Percentiles rank a stretch among this genome's conserved stretches.
These are phyloP conservation scores for Erysimum cheiranthoides DNA, from an alignment of 345 rosid species.

Conservation along the genomic window DNA sequence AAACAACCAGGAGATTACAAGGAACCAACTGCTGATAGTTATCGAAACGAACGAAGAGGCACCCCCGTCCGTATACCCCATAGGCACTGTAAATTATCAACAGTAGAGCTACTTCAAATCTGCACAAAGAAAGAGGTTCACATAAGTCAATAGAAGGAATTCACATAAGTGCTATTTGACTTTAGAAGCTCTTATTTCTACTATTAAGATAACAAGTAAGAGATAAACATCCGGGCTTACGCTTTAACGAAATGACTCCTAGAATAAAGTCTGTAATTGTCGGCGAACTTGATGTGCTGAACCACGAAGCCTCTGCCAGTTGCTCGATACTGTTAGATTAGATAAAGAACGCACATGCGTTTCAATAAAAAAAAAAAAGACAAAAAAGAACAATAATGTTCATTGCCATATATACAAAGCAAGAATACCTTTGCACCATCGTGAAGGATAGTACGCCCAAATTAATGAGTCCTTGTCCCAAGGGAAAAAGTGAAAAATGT, in stretches of 20 bases:
- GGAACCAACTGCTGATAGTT: slow-evolving; percentile 97
- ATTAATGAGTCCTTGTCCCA: slow-evolving; percentile 97
- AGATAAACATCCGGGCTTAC: slow-evolving; percentile 55
- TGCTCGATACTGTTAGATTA: slow-evolving; percentile 81
- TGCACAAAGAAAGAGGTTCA: slow-evolving; percentile 44
- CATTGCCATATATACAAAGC: slow-evolving; percentile 13
- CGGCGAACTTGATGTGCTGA: slow-evolving; percentile 96
- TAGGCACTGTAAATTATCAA: slow-evolving; percentile 94
- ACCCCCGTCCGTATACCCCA: slow-evolving; percentile 76
- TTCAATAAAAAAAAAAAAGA: slow-evolving; percentile 22
- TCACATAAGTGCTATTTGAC: slow-evolving; percentile 11
- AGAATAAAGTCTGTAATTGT: slow-evolving; percentile 94
- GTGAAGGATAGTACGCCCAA: slow-evolving; percentile 99
- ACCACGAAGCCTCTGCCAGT: slow-evolving; percentile 99
- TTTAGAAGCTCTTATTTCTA: slow-evolving; percentile 29
- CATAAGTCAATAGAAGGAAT: slow-evolving; percentile 12
- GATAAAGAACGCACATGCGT: slow-evolving; percentile 33
- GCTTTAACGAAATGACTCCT: slow-evolving; percentile 99
- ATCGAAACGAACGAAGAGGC: slow-evolving; percentile 75
- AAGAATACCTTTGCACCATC: slow-evolving; percentile 92
- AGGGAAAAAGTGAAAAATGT: no score
- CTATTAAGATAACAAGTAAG: slow-evolving; percentile 26
- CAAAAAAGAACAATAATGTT: not conserved
- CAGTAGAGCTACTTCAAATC: slow-evolving; percentile 96
- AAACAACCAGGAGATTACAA: slow-evolving; percentile 96